Base-by-base conservation (phyloP, 306 rosid genomes). In the Alnus glutinosa region DNA sequence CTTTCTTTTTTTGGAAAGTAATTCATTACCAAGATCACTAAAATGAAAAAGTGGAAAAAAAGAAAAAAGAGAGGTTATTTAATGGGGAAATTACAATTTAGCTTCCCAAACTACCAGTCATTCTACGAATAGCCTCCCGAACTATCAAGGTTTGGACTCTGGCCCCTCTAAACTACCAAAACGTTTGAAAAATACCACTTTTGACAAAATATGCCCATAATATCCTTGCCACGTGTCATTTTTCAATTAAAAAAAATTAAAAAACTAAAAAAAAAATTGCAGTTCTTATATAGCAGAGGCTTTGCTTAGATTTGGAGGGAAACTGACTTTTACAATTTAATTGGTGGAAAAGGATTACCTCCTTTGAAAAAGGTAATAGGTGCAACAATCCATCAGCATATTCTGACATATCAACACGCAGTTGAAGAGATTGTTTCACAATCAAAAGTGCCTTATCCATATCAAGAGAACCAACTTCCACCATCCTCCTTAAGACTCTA, bases 401-500 rank as follows among this genome's bases (percentile, higher is more conserved):
- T 69, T 4, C 42, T 32, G 58, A 16, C 42, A 50, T 75, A 23
- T 36, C 23, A 30, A 55, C 54, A 28, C 57, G 74, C 66, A 75
- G 76, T 48, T 58, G 66, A 80, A 84, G 79, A 77, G 49, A 49
- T 69, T 77, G 79, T 67, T 84, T 84, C 82, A 77, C 4, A 9
- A 77, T 74, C 9, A 50, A 72, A 48, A 84, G 79, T 57, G 87
- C 84, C 42, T 79, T 73, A 55, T 63, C 58, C 8, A 62, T 36
- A 62, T 84, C 87, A 58, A 80, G 84, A 77, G 59, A 76, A 66
- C 77, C 85, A 67, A 80, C 82, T 51, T 66, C 70, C 73, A 80
- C 82, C 87, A 84, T 84, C 82, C 85, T 84, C 77, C 70, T 80
- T 68, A 77, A 77, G 32, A 84, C 84, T 73, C 82, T 80, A 39